Percentiles rank a stretch among this genome's conserved stretches.
phyloP scores from a whole-genome alignment of 495 filamentous ascomycete genomes.

The Aspergillus heteromorphus region DNA sequence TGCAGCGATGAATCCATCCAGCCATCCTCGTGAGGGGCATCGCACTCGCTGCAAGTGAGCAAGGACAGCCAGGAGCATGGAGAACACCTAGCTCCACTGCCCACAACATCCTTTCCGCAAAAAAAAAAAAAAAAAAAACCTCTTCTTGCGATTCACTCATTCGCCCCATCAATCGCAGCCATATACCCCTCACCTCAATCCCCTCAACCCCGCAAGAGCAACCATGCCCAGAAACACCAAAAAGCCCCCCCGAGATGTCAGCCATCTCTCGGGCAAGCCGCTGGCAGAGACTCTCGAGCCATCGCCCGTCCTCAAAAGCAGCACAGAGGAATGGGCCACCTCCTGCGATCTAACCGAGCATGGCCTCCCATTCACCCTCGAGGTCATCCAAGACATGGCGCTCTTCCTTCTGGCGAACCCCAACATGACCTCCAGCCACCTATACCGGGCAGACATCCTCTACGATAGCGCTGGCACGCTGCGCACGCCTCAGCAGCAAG shows the following conservation, averaged over 20 bases:
- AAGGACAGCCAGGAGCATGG: not conserved
- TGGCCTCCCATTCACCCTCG: conserved; percentile 45
- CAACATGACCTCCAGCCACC: conserved; percentile 74
- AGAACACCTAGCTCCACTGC: not conserved
- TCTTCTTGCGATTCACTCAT: not conserved
- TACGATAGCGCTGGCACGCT: conserved; percentile 43
- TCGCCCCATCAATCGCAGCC: not conserved
- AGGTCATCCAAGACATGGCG: conserved; percentile 59
- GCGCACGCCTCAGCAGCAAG: conserved; percentile 26
- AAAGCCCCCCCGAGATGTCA: conserved; percentile 16
- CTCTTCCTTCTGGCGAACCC: conserved; percentile 75
- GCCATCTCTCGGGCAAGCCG: conserved; percentile 26
- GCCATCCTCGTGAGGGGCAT: not conserved
- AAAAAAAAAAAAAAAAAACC: no score
- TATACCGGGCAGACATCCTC: conserved; percentile 84
- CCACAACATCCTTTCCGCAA: no score
- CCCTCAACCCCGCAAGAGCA: not conserved
- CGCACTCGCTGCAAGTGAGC: not conserved
- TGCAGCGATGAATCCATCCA: not conserved
- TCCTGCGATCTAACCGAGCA: conserved; percentile 28
- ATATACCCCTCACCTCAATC: no score
- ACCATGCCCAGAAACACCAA: not conserved
- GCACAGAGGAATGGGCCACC: conserved; percentile 26
- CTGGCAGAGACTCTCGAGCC: conserved; percentile 25
- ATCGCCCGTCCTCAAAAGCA: conserved; percentile 12